Evolutionary conservation across 306 rosid species (phyloP).

Genomic region (Trifolium subterraneum): DNA sequence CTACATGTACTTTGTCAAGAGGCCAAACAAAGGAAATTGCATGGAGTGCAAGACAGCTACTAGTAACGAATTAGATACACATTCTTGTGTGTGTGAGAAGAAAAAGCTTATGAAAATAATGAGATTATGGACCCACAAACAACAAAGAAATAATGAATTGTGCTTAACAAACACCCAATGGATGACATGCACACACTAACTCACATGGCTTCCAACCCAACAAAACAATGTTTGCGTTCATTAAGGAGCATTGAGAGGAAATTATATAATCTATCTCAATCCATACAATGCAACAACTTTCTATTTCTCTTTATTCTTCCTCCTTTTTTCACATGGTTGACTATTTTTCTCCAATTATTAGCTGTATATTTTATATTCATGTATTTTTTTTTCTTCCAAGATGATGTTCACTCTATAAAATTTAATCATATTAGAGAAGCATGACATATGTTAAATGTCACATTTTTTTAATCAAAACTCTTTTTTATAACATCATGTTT

Average conservation of each 20-base stretch:
- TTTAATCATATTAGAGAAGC: no score
- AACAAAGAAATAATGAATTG: conserved; percentile 30
- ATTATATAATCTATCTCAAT: conserved; percentile 13
- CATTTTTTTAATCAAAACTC: no score
- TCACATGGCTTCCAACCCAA: conserved; percentile 36
- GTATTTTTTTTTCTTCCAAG: no score
- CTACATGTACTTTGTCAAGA: conserved; percentile 11
- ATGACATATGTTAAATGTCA: no score
- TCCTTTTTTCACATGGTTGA: conserved; percentile 15
- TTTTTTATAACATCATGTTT: no score
- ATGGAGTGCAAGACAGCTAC: conserved; percentile 42
- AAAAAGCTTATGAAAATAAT: conserved; percentile 27
- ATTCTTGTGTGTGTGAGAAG: background rate
- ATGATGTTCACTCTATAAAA: no score
- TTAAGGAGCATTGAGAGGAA: conserved; percentile 26
- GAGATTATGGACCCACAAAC: conserved; percentile 32
- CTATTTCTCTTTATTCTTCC: background rate
- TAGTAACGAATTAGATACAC: conserved; percentile 19
- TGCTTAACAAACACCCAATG: conserved; percentile 31
- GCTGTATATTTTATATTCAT: background rate
- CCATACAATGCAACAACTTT: conserved; percentile 35
- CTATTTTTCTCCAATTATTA: background rate
- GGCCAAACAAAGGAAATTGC: conserved; percentile 28
- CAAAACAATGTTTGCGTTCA: conserved; percentile 27
- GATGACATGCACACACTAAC: conserved; percentile 32